These are phyloP conservation scores for Boletus vermiculosoides DNA, from an alignment of 768 basidiomycete species.

Conservation along the genomic window DNA sequence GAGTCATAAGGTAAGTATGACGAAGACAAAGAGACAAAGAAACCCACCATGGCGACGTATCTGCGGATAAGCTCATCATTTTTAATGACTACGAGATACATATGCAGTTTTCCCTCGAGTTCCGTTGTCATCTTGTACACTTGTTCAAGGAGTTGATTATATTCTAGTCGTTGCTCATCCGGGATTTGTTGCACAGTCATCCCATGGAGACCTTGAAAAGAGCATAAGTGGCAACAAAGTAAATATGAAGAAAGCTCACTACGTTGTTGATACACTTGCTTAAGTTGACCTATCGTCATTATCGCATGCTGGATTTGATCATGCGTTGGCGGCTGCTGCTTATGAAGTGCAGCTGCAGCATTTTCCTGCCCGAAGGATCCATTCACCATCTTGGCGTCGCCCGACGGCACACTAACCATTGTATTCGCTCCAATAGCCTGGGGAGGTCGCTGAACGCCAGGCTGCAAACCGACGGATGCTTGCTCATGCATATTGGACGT, in stretches of 20 bases:
- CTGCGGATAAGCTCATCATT: slow-evolving; percentile 48
- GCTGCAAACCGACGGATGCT: slow-evolving; percentile 6
- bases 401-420: slow-evolving; percentile 7
- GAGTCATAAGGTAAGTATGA: slow-evolving; percentile 10
- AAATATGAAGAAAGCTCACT: slow-evolving; percentile 22
- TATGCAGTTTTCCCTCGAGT: slow-evolving; percentile 49
- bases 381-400: slow-evolving; percentile 21
- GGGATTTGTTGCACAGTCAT: slow-evolving; percentile 43
- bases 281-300: slow-evolving; percentile 32
- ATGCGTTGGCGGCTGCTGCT: slow-evolving; percentile 22
- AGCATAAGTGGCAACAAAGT: slow-evolving; percentile 11
- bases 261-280: slow-evolving; percentile 34
- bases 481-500: slow-evolving; percentile 24
- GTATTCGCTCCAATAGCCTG: slow-evolving; percentile 12
- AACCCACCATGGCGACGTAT: slow-evolving; percentile 54
- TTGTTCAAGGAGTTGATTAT: slow-evolving; percentile 48
- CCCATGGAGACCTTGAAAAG: slow-evolving; percentile 33
- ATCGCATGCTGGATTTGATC: slow-evolving; percentile 36
- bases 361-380: slow-evolving; percentile 11
- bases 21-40: slow-evolving; percentile 12
- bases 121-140: slow-evolving; percentile 45
- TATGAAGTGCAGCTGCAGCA: not conserved
- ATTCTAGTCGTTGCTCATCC: slow-evolving; percentile 54
- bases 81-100: slow-evolving; percentile 47
- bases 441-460: slow-evolving; percentile 18